Percentiles rank a stretch among this genome's conserved stretches.
phyloP scores from a whole-genome alignment of 2,329 filamentous ascomycete genomes.

The Botrytis porri region DNA sequence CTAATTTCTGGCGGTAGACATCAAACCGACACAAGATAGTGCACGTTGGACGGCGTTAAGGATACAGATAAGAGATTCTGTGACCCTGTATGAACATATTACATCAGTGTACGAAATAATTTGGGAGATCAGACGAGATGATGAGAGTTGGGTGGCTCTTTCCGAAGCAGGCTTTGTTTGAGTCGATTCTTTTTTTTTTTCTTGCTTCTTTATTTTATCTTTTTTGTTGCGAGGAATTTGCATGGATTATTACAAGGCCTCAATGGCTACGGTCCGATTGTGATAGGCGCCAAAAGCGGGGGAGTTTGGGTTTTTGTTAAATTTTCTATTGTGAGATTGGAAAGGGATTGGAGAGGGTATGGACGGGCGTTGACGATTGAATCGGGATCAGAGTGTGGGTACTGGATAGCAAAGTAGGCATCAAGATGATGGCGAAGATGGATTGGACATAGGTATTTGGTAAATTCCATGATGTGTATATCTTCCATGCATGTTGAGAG shows the following conservation, averaged over 20 bases:
- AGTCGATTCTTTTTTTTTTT: conserved; percentile 13
- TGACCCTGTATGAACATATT: conserved; percentile 19
- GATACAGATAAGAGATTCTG: conserved; percentile 7
- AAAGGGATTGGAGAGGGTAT: conserved; percentile 7
- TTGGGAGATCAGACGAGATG: conserved; percentile 7
- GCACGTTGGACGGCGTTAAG: conserved; percentile 8
- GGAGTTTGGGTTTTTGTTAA: neutral
- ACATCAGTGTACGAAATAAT: conserved; percentile 20
- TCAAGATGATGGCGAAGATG: neutral
- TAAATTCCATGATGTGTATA: conserved; percentile 10
- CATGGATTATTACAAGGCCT: neutral
- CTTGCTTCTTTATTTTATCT: neutral
- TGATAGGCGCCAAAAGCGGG: conserved; percentile 4
- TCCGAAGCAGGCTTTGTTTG: conserved; percentile 19
- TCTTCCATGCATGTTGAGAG: conserved; percentile 9
- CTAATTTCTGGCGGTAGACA: conserved; percentile 6
- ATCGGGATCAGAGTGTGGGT: neutral
- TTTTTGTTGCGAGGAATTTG: neutral
- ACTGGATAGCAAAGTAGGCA: neutral
- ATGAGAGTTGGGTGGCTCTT: conserved; percentile 10
- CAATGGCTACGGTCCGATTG: neutral
- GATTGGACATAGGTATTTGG: conserved; percentile 2
- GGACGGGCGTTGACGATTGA: conserved; percentile 4
- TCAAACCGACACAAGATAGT: conserved; percentile 2
- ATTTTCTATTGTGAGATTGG: conserved; percentile 10